Conservation (phyloP, 2,329 filamentous ascomycete genomes). For the Thielaviopsis ethacetica region DNA sequence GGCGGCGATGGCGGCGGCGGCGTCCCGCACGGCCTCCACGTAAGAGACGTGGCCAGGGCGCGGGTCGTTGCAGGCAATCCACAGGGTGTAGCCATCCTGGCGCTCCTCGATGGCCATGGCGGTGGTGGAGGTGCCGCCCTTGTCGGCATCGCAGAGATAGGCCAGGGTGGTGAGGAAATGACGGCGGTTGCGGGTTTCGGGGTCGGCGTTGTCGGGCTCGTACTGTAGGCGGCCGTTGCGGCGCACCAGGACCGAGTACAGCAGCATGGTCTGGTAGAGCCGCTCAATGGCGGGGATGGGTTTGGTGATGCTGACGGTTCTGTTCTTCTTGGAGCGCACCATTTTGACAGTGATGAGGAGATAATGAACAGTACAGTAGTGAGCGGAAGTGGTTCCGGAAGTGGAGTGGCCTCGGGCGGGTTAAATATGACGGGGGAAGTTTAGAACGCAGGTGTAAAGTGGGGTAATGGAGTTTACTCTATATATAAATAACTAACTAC, state of each 20-base stretch:
- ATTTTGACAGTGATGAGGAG: too few relatives aligned
- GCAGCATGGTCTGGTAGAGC: constrained; percentile 4
- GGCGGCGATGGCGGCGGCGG: too few relatives aligned
- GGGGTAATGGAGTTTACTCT: too few relatives aligned
- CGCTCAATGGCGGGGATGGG: neutral
- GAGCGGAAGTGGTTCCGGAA: too few relatives aligned
- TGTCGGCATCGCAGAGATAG: constrained; percentile 29
- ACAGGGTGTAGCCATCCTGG: constrained; percentile 21
- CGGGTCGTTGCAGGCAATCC: constrained; percentile 25
- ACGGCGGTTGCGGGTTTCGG: neutral
- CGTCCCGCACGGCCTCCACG: neutral
- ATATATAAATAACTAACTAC: too few relatives aligned
- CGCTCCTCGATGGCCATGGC: constrained; percentile 26
- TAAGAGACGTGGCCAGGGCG: neutral
- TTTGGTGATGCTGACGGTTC: neutral
- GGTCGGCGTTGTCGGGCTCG: neutral
- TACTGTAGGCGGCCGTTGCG: neutral
- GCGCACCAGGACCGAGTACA: neutral
- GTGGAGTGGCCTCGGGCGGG: too few relatives aligned
- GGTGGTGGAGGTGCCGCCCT: constrained; percentile 29
- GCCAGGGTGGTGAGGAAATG: constrained; percentile 24
- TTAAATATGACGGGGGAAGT: too few relatives aligned
- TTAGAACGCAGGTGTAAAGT: too few relatives aligned
- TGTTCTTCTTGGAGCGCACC: neutral
- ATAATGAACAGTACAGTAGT: too few relatives aligned